Evolutionary conservation across 495 filamentous ascomycete species (phyloP), one percentile per base, ranked within the genome.

Genomic region (Hypoxylon intermedium): DNA sequence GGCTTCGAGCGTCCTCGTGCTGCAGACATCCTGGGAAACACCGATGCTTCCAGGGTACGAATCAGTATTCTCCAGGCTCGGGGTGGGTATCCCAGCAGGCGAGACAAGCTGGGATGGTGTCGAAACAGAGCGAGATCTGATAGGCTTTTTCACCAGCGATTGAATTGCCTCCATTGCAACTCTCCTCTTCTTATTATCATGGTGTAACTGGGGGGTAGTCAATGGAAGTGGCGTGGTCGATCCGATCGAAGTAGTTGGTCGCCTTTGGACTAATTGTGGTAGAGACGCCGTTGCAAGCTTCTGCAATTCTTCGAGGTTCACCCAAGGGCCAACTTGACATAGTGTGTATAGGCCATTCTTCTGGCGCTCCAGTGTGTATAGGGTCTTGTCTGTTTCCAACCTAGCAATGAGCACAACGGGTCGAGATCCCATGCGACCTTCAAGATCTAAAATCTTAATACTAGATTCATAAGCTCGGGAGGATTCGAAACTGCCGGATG

Each of bases 331-430:
- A 44, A 97, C 75, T 60, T 85, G 87, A 63, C 85, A 92, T 6
- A 94, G 63, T 11, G 85, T 83, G 71, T 90, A 95, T 9, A 91
- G 76, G 0, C 84, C 83, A 40, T 72, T 66, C 43, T 80, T 79
- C 21, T 89, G 87, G n/a, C 83, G 75, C 73, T 97, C 92, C 26
- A 96, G 70, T 11, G 85, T 87, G 70, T 87, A 93, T 4, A 89
- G 60, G 6, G 77, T 79, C 18, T 79, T 81, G 66, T 83, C 83
- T 6, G 73, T 74, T 31, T 86, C 79, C 18, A 85, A 76, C 43
- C 85, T 78, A 23, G 87, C 89, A 36, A 91, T 81, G 7, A 97
- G 82, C 1, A 95, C 79, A 30, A 77, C 75, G 21, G 79, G 80
- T 5, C 77, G 75, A 13, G 75, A 71, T 48, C 74, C 72, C 56